Evolutionary conservation across 192 early-diverging fungal genomes (phyloP), one percentile per base, ranked within the genome.

Genomic region (Rhizoclosmatium sp.): DNA sequence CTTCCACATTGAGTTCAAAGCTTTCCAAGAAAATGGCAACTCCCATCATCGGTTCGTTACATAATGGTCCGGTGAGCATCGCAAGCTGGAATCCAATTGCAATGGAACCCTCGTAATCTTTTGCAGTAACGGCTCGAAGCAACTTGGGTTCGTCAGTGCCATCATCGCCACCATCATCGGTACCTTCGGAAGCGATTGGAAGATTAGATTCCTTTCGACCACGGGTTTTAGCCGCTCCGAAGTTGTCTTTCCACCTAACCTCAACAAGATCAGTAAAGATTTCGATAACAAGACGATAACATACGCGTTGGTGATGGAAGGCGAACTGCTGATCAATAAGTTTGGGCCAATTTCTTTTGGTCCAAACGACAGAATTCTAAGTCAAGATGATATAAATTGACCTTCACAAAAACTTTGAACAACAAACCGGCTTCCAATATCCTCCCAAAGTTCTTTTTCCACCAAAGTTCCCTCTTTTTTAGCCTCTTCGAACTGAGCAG

Each of bases 11-110:
- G 2, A 90, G 31, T 41, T 81, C 74, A 68, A 95, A 84, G 51
- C 89, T 82, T 75, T 96, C 90, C 16, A 96, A 74, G 65, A 95
- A 88, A 80, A 92, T 91, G n/a, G 85, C 88, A 62, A 95, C 92
- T 7, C 98, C 98, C 41, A 90, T 86, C 82, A 99, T 82, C 2
- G 98, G 97, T 79, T 99, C 98, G 49, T 91, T 91, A 82, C 97
- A 99, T 51, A 99, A 85, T 9, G 98, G 97, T 1, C 98, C 98
- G 0, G 88, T 83, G 5, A 92, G 86, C 4, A 95, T 95, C 1
- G 96, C 93, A 19, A 98, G 84, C 86, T 99, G 97, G 90, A 99
- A 99, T 3, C 95, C 97, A 47, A 94, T 92, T 40, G 92, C 85
- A 44, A 99, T 87, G 64, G 91, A 89, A 80, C 93, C 91, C 42